phyloP scores from a whole-genome alignment of 345 rosid species.

The Melaleuca quinquenervia region DNA sequence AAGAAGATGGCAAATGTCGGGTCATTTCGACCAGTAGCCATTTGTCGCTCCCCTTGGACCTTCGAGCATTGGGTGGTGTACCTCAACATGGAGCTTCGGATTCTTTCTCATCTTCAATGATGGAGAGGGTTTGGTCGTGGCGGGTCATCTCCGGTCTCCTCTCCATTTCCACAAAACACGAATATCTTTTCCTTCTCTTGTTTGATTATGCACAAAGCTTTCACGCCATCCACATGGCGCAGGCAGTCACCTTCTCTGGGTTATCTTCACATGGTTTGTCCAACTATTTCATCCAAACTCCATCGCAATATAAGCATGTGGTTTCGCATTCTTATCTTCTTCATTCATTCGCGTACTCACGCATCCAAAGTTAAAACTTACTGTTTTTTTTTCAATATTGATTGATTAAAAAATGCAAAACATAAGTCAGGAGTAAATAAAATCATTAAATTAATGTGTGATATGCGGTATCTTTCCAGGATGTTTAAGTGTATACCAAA shows the following conservation, averaged over 20 bases:
- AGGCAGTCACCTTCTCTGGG: background rate
- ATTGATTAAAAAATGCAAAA: background rate
- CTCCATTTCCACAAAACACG: background rate
- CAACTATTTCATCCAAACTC: background rate
- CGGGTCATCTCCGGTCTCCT: background rate
- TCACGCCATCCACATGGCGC: background rate
- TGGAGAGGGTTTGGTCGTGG: background rate
- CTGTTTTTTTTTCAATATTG: background rate
- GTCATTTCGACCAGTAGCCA: background rate
- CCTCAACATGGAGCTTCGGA: background rate
- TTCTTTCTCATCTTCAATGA: background rate
- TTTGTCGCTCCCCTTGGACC: background rate
- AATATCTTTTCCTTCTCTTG: background rate
- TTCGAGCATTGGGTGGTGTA: background rate
- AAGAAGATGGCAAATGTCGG: background rate
- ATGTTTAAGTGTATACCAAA: background rate
- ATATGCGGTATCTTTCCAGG: background rate
- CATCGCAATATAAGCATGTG: background rate
- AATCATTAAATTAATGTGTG: background rate
- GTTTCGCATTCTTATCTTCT: background rate
- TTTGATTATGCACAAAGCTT: background rate
- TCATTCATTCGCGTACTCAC: background rate
- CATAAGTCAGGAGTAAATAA: background rate
- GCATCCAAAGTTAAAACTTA: background rate
- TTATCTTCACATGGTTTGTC: background rate